These are phyloP conservation scores for Aspergillus bridgeri DNA, from an alignment of 495 filamentous ascomycete genomes.

Conservation along the genomic window DNA sequence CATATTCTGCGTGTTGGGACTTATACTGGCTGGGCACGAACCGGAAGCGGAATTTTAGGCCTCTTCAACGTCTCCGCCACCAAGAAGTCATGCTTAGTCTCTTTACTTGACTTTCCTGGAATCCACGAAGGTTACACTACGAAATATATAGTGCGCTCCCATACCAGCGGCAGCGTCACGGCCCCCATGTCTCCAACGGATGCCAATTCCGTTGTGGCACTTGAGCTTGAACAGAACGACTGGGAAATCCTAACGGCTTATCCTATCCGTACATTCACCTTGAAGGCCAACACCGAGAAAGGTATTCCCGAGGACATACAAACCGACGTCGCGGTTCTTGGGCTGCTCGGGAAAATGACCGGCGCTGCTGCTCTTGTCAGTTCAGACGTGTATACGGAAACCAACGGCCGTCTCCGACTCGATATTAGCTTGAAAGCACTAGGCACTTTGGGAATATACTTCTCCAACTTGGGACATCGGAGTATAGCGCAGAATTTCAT, in stretches of 20 bases:
- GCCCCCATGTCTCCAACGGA: conserved; percentile 38
- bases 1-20: conserved; percentile 74
- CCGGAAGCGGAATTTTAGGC: conserved; percentile 73
- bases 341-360: conserved; percentile 85
- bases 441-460: conserved; percentile 67
- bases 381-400: conserved; percentile 51
- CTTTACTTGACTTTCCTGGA: conserved; percentile 69
- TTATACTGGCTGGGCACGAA: conserved; percentile 59
- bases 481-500: conserved; percentile 67
- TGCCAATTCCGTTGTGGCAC: conserved; percentile 45
- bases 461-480: conserved; percentile 61
- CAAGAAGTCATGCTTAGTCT: conserved; percentile 60
- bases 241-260: conserved; percentile 83
- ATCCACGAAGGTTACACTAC: conserved; percentile 36
- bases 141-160: conserved; percentile 68
- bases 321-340: conserved; percentile 63
- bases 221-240: conserved; percentile 58
- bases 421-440: conserved; percentile 73
- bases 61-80: conserved; percentile 72
- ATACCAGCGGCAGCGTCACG: conserved; percentile 64
- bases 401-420: conserved; percentile 59
- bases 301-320: background rate
- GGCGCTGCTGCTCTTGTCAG: conserved; percentile 72
- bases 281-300: conserved; percentile 15
- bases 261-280: conserved; percentile 55